Conservation (phyloP, 1,284 basidiomycete genomes). For the Neolentinus lepideus region DNA sequence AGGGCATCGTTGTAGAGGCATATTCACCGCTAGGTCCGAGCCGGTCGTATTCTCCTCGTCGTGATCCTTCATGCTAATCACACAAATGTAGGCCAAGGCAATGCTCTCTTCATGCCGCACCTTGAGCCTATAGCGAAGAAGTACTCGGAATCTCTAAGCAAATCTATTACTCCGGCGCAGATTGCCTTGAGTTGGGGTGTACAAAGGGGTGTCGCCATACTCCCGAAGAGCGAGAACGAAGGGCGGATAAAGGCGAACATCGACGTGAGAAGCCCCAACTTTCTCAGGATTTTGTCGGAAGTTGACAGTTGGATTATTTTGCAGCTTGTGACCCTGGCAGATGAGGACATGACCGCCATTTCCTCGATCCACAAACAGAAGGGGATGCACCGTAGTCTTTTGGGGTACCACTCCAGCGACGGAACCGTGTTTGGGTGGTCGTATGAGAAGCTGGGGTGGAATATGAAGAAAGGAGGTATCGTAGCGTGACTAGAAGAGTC, state of each 20-base stretch:
- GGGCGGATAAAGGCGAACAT: slow-evolving; percentile 42
- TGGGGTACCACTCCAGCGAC: slow-evolving; percentile 12
- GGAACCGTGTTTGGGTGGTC: slow-evolving; percentile 34
- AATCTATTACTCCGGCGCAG: slow-evolving; percentile 37
- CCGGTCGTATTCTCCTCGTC: not conserved
- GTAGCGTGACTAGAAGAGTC: slow-evolving; percentile 12
- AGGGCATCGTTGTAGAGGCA: slow-evolving; percentile 41
- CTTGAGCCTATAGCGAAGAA: slow-evolving; percentile 39
- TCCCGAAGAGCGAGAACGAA: slow-evolving; percentile 44
- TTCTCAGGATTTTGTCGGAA: slow-evolving; percentile 6
- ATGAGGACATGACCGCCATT: slow-evolving; percentile 31
- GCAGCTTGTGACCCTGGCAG: slow-evolving; percentile 29
- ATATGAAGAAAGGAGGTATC: slow-evolving; percentile 29
- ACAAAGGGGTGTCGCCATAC: slow-evolving; percentile 31
- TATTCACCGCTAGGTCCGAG: slow-evolving; percentile 35
- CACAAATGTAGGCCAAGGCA: not conserved
- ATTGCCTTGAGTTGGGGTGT: slow-evolving; percentile 47
- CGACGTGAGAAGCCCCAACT: slow-evolving; percentile 19
- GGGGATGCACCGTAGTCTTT: slow-evolving; percentile 29
- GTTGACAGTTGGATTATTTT: not conserved
- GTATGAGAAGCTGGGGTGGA: slow-evolving; percentile 38
- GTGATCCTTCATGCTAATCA: not conserved
- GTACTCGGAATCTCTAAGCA: slow-evolving; percentile 14
- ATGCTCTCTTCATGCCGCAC: not conserved
- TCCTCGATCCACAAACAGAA: slow-evolving; percentile 33